Base-by-base conservation (phyloP, 768 basidiomycete species). In the Suillus subaureus region DNA sequence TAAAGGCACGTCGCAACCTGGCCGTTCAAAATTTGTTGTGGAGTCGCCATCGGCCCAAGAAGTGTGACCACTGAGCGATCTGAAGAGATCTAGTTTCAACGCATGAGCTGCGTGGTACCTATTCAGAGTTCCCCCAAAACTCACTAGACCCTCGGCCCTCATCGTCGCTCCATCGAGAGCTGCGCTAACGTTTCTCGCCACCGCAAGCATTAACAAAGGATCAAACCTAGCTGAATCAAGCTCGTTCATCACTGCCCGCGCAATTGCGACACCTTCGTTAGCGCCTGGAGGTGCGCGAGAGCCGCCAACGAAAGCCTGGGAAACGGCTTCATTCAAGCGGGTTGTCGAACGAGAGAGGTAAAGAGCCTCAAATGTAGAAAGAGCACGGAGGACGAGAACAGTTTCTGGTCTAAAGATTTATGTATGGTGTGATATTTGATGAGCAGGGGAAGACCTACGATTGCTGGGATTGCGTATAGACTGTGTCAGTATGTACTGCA, bases 161-260 rank as follows among this genome's bases (percentile, higher is more conserved):
- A 83, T 80, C 26, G 87, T 71, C 69, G 94, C 81, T 67, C 80
- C 83, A n/a, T 95, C 93, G 56, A 99, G 72, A 63, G 88, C 87
- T 3, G 84, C 79, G 12, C 83, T 83, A 0, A 86, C 88, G 72
- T 87, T 90, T 75, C 89, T 90, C 16, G 96, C 93, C 9, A 97
- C 89, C 7, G 88, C 83, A 65, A 84, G 85, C 13, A 94, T 87
- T 16, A 99, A 80, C 43, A 99, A 75, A 0, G 97, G 97, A 77
- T 99, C 97, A 73, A 97, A 97, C 67, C 89, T 85, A 16, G 94
- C 94, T 2, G 94, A 88, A 75, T 98, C 96, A 6, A 99, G 85
- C 72, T 99, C 97, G 74, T 99, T 99, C 33, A 88, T 87, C 26
- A 96, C 82, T 1, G 86, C 83, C 12, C 97, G 84, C 1, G 92